phyloP scores from a whole-genome alignment of 2,329 filamentous ascomycete species.

The Chrysoporthe puriensis region DNA sequence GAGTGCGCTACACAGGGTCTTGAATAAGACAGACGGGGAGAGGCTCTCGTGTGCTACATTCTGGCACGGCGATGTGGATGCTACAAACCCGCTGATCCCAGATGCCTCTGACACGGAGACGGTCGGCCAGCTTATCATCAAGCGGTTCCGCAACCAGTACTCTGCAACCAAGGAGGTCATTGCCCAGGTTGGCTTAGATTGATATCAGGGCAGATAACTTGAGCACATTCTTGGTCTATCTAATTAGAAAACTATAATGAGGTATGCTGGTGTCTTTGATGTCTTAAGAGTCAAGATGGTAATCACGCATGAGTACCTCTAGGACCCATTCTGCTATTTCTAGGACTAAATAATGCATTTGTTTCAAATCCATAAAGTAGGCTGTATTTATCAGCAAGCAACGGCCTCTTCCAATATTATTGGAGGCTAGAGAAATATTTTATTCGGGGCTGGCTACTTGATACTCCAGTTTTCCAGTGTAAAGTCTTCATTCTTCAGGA shows the following conservation, averaged over 20 bases:
- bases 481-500: no score
- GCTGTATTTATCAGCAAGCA: neutral
- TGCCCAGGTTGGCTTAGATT: neutral
- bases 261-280: no score
- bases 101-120: slow-evolving; percentile 31
- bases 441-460: no score
- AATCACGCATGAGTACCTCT: no score
- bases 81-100: slow-evolving; percentile 34
- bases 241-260: neutral
- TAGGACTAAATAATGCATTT: no score
- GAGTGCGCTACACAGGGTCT: slow-evolving; percentile 31
- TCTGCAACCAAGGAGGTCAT: slow-evolving; percentile 6
- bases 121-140: slow-evolving; percentile 32
- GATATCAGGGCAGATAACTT: neutral
- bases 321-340: no score
- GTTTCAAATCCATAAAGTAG: neutral
- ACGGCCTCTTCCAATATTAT: no score
- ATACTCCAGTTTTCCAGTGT: no score
- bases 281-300: no score
- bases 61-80: slow-evolving; percentile 35
- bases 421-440: no score
- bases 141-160: slow-evolving; percentile 29
- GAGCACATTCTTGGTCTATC: neutral
- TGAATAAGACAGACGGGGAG: slow-evolving; percentile 23
- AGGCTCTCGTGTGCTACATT: slow-evolving; percentile 28